These are phyloP conservation scores for Aspergillus hortae DNA, from an alignment of 2,329 filamentous ascomycete species.

Conservation along the genomic window DNA sequence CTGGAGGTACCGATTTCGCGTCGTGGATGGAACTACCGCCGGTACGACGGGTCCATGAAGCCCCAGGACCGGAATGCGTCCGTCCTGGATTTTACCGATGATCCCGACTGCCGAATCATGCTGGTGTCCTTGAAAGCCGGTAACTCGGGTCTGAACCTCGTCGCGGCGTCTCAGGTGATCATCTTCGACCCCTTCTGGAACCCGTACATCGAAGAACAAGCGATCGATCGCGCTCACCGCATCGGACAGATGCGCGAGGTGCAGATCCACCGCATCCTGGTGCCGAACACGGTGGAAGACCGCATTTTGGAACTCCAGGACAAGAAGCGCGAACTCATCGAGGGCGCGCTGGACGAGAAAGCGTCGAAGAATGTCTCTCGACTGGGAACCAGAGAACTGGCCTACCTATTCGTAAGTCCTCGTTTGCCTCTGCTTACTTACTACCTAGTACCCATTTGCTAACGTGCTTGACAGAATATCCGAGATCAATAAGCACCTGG, in stretches of 20 bases:
- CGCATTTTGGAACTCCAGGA: conserved; percentile 77
- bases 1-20: conserved; percentile 67
- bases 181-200: conserved; percentile 96
- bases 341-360: conserved; percentile 74
- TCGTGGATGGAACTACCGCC: conserved; percentile 57
- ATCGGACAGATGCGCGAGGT: conserved; percentile 76
- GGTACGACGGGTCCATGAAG: conserved; percentile 75
- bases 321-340: conserved; percentile 71
- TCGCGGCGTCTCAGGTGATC: conserved; percentile 77
- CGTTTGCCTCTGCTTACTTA: neutral
- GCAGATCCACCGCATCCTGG: conserved; percentile 74
- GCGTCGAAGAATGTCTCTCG: conserved; percentile 64
- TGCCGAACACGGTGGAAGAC: conserved; percentile 79
- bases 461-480: no score
- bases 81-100: conserved; percentile 64
- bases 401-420: conserved; percentile 61
- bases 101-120: conserved; percentile 62
- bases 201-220: conserved; percentile 87
- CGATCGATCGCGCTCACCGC: conserved; percentile 82
- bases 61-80: conserved; percentile 63
- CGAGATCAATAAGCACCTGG: no score
- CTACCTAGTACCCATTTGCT: no score
- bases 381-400: conserved; percentile 64
- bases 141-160: conserved; percentile 82
- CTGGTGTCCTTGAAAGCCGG: conserved; percentile 76